phyloP scores from a whole-genome alignment of 2,329 filamentous ascomycete genomes.

The Venturia nashicola region DNA sequence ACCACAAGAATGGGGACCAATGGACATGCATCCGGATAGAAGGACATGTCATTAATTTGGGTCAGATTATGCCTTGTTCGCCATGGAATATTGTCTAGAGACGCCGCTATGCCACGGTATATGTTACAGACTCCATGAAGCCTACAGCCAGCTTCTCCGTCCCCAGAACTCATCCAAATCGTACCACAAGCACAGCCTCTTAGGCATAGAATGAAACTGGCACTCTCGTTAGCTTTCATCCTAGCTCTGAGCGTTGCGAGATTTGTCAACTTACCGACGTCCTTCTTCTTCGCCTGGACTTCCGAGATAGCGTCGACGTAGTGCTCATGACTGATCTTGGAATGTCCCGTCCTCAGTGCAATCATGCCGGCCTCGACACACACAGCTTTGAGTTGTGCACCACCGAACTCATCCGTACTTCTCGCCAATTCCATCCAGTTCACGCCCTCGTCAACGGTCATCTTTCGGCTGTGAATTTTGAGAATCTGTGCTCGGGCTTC shows the following conservation, averaged over 20 bases:
- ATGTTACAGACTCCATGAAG: not conserved
- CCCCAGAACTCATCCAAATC: not conserved
- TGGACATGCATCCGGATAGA: not conserved
- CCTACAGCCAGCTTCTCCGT: not conserved
- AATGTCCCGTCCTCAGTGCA: constrained; percentile 83
- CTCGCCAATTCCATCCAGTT: constrained; percentile 95
- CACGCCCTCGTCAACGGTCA: constrained; percentile 85
- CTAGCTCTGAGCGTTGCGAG: no score
- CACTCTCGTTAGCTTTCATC: not conserved
- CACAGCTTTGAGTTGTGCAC: constrained; percentile 94
- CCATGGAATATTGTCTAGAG: not conserved
- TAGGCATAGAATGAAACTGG: not conserved
- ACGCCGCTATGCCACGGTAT: not conserved
- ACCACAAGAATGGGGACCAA: not conserved
- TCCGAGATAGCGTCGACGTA: constrained; percentile 98
- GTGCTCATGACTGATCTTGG: constrained; percentile 95
- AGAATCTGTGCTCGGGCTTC: constrained; percentile 94
- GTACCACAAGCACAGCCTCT: not conserved
- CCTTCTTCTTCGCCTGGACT: constrained; percentile 89
- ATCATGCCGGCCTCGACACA: constrained; percentile 99
- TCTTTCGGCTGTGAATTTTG: constrained; percentile 95
- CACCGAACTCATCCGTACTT: constrained; percentile 96
- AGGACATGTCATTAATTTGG: not conserved
- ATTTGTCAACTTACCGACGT: not conserved
- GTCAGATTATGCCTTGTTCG: not conserved